Conservation (phyloP, 1,284 basidiomycete species). For the Marasmius sp. region DNA sequence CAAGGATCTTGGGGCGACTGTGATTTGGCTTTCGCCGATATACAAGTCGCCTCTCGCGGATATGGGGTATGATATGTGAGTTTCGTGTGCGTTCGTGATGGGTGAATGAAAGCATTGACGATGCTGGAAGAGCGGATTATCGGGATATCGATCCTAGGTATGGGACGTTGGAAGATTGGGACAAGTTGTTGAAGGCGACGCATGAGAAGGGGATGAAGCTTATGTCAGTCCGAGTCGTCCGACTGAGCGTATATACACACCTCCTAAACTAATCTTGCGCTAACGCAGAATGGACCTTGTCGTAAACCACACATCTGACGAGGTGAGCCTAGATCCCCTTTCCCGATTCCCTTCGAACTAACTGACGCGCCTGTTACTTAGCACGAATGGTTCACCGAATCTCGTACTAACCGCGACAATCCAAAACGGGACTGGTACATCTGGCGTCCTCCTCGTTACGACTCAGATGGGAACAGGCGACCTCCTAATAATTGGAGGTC, state of each 20-base stretch:
- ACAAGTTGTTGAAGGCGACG: conserved; percentile 56
- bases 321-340: conserved; percentile 35
- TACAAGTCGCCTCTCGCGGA: conserved; percentile 70
- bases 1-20: conserved; percentile 67
- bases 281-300: conserved; percentile 74
- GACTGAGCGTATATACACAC: too few relatives aligned
- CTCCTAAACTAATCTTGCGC: too few relatives aligned
- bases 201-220: conserved; percentile 72
- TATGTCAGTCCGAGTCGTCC: conserved; percentile 41
- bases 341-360: neutral
- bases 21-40: conserved; percentile 77
- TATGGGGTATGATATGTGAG: conserved; percentile 74
- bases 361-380: conserved; percentile 20
- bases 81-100: neutral
- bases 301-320: conserved; percentile 79
- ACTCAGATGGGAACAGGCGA: conserved; percentile 48
- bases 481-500: conserved; percentile 78
- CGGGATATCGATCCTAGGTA: conserved; percentile 70
- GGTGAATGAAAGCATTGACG: conserved; percentile 6
- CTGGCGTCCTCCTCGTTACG: conserved; percentile 66
- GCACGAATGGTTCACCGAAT: conserved; percentile 77
- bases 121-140: conserved; percentile 59
- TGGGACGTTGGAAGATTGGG: conserved; percentile 75
- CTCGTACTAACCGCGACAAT: conserved; percentile 54
- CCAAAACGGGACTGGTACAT: conserved; percentile 77